phyloP scores from a whole-genome alignment of 345 rosid species.

The Turritis glabra region DNA sequence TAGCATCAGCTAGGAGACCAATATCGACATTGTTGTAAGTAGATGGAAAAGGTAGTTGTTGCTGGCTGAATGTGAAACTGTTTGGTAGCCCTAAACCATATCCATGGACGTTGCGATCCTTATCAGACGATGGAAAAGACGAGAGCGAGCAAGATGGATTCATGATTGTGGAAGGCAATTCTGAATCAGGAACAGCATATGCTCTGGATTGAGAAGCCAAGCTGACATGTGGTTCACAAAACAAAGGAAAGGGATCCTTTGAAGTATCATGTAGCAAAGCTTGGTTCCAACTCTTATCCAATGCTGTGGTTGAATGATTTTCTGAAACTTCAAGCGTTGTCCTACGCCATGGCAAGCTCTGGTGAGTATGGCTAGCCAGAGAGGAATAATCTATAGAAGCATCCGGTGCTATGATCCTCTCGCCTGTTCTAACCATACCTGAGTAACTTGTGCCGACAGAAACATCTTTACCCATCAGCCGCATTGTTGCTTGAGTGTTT shows the following conservation, averaged over 20 bases:
- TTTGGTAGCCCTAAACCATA: constrained; percentile 32
- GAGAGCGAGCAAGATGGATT: constrained; percentile 11
- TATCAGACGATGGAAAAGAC: constrained; percentile 22
- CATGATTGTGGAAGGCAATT: constrained; percentile 33
- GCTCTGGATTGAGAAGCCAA: constrained; percentile 33
- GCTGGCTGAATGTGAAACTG: constrained; percentile 37
- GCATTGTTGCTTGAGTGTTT: constrained; percentile 51
- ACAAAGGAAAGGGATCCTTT: constrained; percentile 35
- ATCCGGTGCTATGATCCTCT: constrained; percentile 47
- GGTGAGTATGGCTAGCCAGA: constrained; percentile 26
- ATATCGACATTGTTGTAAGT: constrained; percentile 34
- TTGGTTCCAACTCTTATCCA: constrained; percentile 35
- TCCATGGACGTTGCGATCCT: constrained; percentile 38
- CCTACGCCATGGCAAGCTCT: constrained; percentile 30
- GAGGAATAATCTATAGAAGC: constrained; percentile 24
- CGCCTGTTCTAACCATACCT: constrained; percentile 46
- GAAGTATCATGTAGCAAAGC: constrained; percentile 1
- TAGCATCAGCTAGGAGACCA: constrained; percentile 34
- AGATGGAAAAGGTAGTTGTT: constrained; percentile 25
- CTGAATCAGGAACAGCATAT: constrained; percentile 31
- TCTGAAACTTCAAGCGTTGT: constrained; percentile 37
- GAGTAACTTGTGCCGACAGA: constrained; percentile 46
- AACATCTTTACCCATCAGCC: constrained; percentile 78
- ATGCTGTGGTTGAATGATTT: constrained; percentile 22
- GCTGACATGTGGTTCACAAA: constrained; percentile 40